phyloP scores from a whole-genome alignment of 768 basidiomycete genomes.

The Fistulinella prunicolor region DNA sequence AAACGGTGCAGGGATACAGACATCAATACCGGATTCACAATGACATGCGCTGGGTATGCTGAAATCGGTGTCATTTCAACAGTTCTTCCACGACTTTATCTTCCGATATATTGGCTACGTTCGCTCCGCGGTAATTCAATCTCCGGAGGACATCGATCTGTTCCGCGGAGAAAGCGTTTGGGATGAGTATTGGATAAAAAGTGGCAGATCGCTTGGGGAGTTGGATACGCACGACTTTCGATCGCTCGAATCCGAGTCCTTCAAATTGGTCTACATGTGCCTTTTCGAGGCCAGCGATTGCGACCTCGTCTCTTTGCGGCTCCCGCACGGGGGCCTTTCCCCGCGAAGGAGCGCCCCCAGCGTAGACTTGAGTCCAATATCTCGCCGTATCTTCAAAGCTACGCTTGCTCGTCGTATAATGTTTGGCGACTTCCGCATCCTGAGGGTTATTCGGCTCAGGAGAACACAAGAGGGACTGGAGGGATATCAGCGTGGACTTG shows the following conservation, averaged over 20 bases:
- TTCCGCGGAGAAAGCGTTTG: background rate
- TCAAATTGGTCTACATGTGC: conserved; percentile 85
- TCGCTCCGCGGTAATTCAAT: conserved; percentile 83
- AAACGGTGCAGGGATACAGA: conserved; percentile 24
- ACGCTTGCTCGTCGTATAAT: conserved; percentile 83
- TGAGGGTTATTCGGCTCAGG: conserved; percentile 97
- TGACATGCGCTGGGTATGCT: conserved; percentile 24
- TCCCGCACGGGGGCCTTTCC: conserved; percentile 34
- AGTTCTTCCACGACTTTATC: conserved; percentile 86
- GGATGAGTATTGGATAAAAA: background rate
- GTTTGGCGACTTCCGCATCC: conserved; percentile 97
- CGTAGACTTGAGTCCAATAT: conserved; percentile 94
- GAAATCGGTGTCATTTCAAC: conserved; percentile 48
- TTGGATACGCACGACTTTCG: conserved; percentile 72
- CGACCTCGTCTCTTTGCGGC: conserved; percentile 45
- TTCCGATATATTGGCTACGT: conserved; percentile 75
- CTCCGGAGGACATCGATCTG: conserved; percentile 87
- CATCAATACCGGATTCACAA: conserved; percentile 17
- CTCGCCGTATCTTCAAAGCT: conserved; percentile 91
- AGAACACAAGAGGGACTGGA: conserved; percentile 89
- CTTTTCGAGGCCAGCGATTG: conserved; percentile 76
- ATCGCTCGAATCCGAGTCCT: conserved; percentile 74
- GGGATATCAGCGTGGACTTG: conserved; percentile 92
- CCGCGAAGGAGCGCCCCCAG: conserved; percentile 61
- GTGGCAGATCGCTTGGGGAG: background rate